Evolutionary conservation across 768 basidiomycete species (phyloP).

Genomic region (Suillus sp.): DNA sequence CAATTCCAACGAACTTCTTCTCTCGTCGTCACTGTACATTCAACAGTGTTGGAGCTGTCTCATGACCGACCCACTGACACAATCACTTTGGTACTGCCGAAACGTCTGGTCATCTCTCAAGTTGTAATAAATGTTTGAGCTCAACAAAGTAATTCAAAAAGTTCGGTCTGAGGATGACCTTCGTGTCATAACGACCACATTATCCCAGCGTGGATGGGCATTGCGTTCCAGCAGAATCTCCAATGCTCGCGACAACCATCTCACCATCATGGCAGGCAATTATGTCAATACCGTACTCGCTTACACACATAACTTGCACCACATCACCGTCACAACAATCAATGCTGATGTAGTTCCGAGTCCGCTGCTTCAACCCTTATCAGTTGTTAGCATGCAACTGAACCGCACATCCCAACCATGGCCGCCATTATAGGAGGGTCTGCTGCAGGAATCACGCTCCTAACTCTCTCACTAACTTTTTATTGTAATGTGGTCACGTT

Average conservation of each 20-base stretch:
- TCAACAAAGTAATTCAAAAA: neutral
- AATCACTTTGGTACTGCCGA: neutral
- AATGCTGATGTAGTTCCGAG: neutral
- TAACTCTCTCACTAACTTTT: neutral
- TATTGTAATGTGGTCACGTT: neutral
- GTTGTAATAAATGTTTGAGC: neutral
- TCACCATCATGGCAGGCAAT: neutral
- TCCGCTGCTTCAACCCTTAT: no score
- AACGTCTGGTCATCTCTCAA: neutral
- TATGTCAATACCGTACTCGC: neutral
- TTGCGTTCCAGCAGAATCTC: neutral
- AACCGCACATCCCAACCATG: neutral
- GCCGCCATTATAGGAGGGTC: neutral
- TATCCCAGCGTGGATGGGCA: neutral
- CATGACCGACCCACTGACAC: no score
- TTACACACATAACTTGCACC: neutral
- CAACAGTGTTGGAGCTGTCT: neutral
- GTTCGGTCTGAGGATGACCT: neutral
- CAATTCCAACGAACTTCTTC: neutral
- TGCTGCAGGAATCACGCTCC: neutral
- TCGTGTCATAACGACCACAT: neutral
- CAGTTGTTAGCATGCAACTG: neutral
- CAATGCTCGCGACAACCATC: no score
- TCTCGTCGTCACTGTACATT: neutral
- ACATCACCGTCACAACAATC: neutral